These are phyloP conservation scores for Tetradesmus lagerheimii DNA, from an alignment of 139 green algal species.

Conservation along the genomic window DNA sequence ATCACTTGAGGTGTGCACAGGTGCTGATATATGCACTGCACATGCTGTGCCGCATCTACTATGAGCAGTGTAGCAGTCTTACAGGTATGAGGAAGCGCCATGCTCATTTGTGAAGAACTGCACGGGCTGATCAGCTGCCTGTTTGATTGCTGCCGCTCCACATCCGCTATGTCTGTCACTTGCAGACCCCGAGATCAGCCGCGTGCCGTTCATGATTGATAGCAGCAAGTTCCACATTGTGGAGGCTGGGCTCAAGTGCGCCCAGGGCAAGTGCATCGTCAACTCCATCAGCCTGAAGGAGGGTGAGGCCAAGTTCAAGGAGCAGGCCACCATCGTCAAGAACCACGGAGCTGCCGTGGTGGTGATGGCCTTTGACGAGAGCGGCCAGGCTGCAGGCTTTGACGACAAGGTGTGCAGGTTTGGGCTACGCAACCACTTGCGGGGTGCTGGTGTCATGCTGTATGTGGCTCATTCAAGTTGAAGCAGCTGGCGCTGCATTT, in stretches of 20 bases:
- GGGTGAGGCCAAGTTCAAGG: conserved; percentile 94
- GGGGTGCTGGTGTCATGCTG: too few species aligned
- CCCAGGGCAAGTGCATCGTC: conserved; percentile 97
- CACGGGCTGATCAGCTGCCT: too few species aligned
- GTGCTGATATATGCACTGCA: too few species aligned
- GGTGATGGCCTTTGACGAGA: conserved; percentile 99
- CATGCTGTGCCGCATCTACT: too few species aligned
- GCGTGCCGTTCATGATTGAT: conserved; percentile 99
- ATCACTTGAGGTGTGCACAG: too few species aligned
- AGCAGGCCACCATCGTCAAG: conserved; percentile 86
- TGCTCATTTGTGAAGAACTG: too few species aligned
- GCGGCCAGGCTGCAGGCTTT: conserved; percentile 82
- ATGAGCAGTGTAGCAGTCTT: too few species aligned
- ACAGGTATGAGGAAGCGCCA: too few species aligned
- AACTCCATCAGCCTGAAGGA: conserved; percentile 99
- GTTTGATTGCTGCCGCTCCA: neutral
- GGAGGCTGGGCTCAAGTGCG: conserved; percentile 98
- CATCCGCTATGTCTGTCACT: neutral
- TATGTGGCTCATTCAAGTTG: too few species aligned
- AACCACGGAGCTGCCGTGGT: conserved; percentile 95
- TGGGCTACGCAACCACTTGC: too few species aligned
- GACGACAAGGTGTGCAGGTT: conserved; percentile 87
- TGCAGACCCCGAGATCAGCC: conserved; percentile 92
- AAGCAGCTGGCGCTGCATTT: too few species aligned
- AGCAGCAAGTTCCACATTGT: conserved; percentile 98